Evolutionary conservation across 306 rosid species (phyloP).

Genomic region (Prunus campanulata): DNA sequence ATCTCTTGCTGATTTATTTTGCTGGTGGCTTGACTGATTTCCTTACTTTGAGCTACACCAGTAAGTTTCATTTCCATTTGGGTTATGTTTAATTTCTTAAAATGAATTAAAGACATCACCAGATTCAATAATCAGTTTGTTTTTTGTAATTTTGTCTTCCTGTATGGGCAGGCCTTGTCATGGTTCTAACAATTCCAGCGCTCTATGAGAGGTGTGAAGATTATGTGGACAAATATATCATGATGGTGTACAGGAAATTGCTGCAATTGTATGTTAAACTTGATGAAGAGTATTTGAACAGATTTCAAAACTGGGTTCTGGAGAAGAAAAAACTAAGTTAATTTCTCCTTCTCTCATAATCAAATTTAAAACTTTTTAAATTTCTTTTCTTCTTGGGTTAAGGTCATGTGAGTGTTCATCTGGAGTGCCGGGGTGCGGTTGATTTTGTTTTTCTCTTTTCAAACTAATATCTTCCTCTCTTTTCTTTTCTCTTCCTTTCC

Average conservation of each 20-base stretch:
- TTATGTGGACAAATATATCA: slow-evolving; percentile 53
- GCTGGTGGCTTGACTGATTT: slow-evolving; percentile 86
- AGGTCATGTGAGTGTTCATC: slow-evolving; percentile 28
- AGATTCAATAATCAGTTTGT: not conserved
- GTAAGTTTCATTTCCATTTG: slow-evolving; percentile 48
- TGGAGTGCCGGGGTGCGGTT: slow-evolving; percentile 24
- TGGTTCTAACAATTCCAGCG: slow-evolving; percentile 78
- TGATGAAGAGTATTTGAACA: slow-evolving; percentile 47
- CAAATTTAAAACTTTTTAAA: slow-evolving; percentile 2
- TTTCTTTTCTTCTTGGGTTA: slow-evolving; percentile 11
- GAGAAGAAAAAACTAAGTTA: slow-evolving; percentile 75
- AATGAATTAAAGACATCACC: not conserved
- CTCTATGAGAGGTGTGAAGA: slow-evolving; percentile 77
- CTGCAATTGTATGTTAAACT: slow-evolving; percentile 54
- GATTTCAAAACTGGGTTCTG: slow-evolving; percentile 50
- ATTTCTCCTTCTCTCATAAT: slow-evolving; percentile 20
- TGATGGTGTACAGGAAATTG: slow-evolving; percentile 52
- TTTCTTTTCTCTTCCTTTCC: slow-evolving; percentile 1
- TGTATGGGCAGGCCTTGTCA: slow-evolving; percentile 62
- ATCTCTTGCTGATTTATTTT: slow-evolving; percentile 55
- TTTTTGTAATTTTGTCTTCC: slow-evolving; percentile 17
- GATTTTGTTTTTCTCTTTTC: not conserved
- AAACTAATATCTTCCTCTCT: slow-evolving; percentile 8
- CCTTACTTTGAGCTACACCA: slow-evolving; percentile 65
- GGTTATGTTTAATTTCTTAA: slow-evolving; percentile 11